Conservation (phyloP, 371 early-diverging fungal genomes). For the Circinella minor region DNA sequence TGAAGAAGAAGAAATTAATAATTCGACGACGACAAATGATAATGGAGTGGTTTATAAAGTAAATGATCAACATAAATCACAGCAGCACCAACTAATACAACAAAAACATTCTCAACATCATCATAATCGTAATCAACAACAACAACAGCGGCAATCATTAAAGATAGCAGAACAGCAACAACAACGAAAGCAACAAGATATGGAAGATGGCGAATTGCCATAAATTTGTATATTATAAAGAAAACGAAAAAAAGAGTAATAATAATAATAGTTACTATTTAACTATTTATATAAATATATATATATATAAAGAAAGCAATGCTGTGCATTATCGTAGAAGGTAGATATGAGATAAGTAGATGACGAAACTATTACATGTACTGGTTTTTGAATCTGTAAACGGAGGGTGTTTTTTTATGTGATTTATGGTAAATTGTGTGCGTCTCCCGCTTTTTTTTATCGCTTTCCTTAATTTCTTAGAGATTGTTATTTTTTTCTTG, state of each 20-base stretch:
- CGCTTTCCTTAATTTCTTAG: no score
- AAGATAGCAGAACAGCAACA: not conserved
- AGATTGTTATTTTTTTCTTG: no score
- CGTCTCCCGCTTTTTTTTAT: no score
- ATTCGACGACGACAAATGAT: not conserved
- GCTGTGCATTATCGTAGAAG: no score
- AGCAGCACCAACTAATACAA: not conserved
- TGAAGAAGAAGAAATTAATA: not conserved
- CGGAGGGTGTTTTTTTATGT: not conserved
- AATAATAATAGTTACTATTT: no score
- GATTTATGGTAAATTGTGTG: not conserved
- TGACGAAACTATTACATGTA: not conserved
- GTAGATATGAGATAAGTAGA: not conserved
- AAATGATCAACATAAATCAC: not conserved
- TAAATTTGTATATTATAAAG: constrained; percentile 6
- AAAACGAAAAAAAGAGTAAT: not conserved
- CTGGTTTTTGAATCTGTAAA: not conserved
- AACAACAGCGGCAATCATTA: constrained; percentile 5
- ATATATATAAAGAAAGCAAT: no score
- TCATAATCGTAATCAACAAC: not conserved
- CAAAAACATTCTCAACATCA: not conserved
- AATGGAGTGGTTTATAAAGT: constrained; percentile 2
- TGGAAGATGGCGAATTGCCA: constrained; percentile 29
- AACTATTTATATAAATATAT: constrained; percentile 5
- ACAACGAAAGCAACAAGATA: constrained; percentile 10